Conservation (phyloP, 805 yeast species). For the Saccharomycopsis olivae region DNA sequence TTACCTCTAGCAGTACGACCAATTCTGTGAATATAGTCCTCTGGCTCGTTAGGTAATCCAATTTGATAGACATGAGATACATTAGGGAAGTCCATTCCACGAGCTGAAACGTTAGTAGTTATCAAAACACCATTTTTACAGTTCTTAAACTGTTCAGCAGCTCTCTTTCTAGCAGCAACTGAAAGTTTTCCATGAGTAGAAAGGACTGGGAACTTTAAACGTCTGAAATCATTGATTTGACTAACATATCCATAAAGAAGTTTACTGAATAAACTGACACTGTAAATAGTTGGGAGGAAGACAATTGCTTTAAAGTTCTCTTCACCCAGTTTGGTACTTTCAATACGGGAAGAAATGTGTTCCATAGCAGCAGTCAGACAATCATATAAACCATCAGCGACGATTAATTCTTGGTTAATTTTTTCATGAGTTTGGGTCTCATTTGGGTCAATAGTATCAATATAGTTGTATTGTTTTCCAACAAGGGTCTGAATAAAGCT, state of each 20-base stretch:
- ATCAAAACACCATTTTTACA: slow-evolving; percentile 48
- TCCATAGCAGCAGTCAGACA: slow-evolving; percentile 45
- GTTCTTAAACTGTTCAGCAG: slow-evolving; percentile 44
- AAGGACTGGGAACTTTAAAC: too few species aligned
- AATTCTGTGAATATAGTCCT: slow-evolving; percentile 85
- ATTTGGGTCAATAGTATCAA: slow-evolving; percentile 65
- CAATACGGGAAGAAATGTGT: not conserved
- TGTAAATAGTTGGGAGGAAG: slow-evolving; percentile 68
- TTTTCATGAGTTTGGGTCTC: slow-evolving; percentile 74
- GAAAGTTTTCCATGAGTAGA: slow-evolving; percentile 72
- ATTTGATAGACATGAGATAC: slow-evolving; percentile 80
- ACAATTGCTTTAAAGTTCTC: slow-evolving; percentile 51
- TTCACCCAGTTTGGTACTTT: not conserved
- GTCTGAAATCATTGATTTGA: not conserved
- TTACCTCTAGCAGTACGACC: slow-evolving; percentile 91
- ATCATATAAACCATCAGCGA: slow-evolving; percentile 45
- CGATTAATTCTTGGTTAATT: slow-evolving; percentile 56
- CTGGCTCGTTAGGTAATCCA: slow-evolving; percentile 60
- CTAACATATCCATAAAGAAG: slow-evolving; percentile 5
- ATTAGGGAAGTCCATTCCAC: slow-evolving; percentile 92
- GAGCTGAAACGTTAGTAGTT: slow-evolving; percentile 83
- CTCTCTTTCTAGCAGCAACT: slow-evolving; percentile 55
- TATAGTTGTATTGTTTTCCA: slow-evolving; percentile 42
- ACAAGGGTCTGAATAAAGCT: slow-evolving; percentile 50
- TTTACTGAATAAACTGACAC: slow-evolving; percentile 45